Evolutionary conservation across 257 asterid species (phyloP).

Genomic region (Plantago major): DNA sequence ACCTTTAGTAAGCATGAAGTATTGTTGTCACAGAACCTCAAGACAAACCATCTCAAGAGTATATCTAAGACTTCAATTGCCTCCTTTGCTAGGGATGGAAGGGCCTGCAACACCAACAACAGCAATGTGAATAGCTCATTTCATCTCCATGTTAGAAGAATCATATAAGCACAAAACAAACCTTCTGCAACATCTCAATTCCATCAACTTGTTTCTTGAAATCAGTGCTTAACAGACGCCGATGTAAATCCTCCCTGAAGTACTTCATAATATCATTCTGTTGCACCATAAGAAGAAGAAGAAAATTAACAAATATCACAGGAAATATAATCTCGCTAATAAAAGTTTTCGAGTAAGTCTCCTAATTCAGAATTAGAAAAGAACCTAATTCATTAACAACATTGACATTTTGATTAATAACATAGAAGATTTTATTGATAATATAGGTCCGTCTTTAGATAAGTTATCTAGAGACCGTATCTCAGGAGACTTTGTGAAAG

Average conservation of each 20-base stretch:
- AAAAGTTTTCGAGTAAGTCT: slow-evolving; percentile 7
- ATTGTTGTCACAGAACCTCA: slow-evolving; percentile 90
- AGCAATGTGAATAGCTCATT: slow-evolving; percentile 19
- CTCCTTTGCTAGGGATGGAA: slow-evolving; percentile 71
- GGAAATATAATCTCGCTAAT: slow-evolving; percentile 5
- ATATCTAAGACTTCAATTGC: slow-evolving; percentile 82
- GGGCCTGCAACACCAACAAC: slow-evolving; percentile 56
- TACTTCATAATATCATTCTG: slow-evolving; percentile 87
- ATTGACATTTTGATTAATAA: too few relatives aligned
- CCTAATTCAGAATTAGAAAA: neutral
- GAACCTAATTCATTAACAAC: too few relatives aligned
- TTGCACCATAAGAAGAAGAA: slow-evolving; percentile 19
- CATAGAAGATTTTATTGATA: too few relatives aligned
- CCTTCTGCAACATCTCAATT: slow-evolving; percentile 98
- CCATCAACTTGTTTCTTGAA: slow-evolving; percentile 99
- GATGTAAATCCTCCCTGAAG: slow-evolving; percentile 91
- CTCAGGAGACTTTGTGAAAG: too few relatives aligned
- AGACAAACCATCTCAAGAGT: slow-evolving; percentile 83
- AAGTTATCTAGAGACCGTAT: too few relatives aligned
- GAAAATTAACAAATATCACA: slow-evolving; percentile 15
- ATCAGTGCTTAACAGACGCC: slow-evolving; percentile 83
- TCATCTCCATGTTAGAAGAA: slow-evolving; percentile 16
- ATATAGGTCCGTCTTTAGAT: too few relatives aligned
- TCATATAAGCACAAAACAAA: slow-evolving; percentile 21
- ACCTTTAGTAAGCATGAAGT: slow-evolving; percentile 94